Base-by-base conservation (phyloP, 495 filamentous ascomycete species). In the Cercophora sp. region DNA sequence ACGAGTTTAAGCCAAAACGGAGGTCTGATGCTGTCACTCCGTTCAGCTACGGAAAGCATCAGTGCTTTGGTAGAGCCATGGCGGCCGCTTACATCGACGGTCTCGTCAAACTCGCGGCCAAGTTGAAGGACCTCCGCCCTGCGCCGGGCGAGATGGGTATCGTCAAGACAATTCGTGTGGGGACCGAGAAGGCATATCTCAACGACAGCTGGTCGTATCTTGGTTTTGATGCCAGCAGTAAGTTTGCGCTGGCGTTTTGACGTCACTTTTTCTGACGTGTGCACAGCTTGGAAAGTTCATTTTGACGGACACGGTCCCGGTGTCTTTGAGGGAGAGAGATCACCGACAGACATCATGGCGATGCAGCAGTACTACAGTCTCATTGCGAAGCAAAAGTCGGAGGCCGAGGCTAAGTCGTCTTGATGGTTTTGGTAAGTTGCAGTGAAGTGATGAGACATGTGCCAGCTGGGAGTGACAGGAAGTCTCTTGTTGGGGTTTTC, bases 131-230 rank as follows among this genome's bases (percentile, higher is more conserved):
- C 25, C 56, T 72, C 8, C 63, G 67, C 6, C 65, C 63, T 10
- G 69, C 69, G 8, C 67, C 69, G 10, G 69, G 69, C 29, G 58
- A 62, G 56, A 68, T 68, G 65, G 69, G 67, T 5, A 23, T 48
- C 34, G 56, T 69, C 40, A 70, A 67, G 62, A 64, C 60, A 0
- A 67, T 71, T 49, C 56, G 47, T 9, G 51, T 69, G 31, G 65
- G 63, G 35, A 35, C 51, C 4, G 58, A 68, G 54, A 63, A 64
- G 50, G 55, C 57, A 25, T 69, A 64, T 50, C 61, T 71, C 32
- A 69, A 71, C 25, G 66, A 71, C 31, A 71, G 62, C 47, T 71
- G 68, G 68, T 68, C 64, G n/a, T 68, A 64, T 24, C 56, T 71
- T 18, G 57, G 57, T 23, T 69, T 66, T 43, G 68, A 71, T 31